Percentiles rank a stretch among this genome's conserved stretches.
Evolutionary conservation across 805 yeast species (phyloP).

Genomic region (Myxozyma sirexii): DNA sequence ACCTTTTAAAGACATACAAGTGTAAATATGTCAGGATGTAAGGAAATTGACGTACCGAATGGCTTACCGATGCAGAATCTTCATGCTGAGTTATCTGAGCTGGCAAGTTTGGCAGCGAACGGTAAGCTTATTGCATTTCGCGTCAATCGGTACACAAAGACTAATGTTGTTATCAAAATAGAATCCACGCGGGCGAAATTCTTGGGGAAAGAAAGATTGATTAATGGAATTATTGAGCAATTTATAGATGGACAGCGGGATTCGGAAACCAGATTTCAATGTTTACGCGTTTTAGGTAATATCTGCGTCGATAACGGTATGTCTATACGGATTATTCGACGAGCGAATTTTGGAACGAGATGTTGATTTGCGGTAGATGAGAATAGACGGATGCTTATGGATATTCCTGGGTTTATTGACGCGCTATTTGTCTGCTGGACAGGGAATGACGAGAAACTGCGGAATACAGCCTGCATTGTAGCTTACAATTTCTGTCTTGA

Average conservation of each 20-base stretch:
- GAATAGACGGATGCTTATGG: background rate
- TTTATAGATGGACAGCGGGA: background rate
- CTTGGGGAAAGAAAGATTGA: background rate
- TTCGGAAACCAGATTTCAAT: conserved; percentile 2
- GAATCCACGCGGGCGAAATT: background rate
- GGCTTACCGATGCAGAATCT: background rate
- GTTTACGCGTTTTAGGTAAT: conserved; percentile 19
- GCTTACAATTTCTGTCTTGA: conserved; percentile 19
- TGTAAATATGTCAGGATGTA: no score
- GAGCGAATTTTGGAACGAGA: no score
- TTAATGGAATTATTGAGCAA: background rate
- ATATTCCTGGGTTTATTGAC: background rate
- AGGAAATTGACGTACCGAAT: background rate
- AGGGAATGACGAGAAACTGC: conserved; percentile 1
- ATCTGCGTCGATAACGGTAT: conserved; percentile 24
- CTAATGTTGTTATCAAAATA: no score
- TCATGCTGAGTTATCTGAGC: conserved; percentile 1
- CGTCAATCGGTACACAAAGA: no score
- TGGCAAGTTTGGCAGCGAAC: conserved; percentile 10
- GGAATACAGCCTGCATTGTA: conserved; percentile 7
- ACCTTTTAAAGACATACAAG: no score
- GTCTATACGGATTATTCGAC: background rate
- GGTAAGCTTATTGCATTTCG: no score
- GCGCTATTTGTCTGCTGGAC: background rate
- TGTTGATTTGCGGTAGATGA: no score